Percentiles rank a stretch among this genome's conserved stretches.
phyloP scores from a whole-genome alignment of 768 basidiomycete species.

The Auricularia auricula-judae region DNA sequence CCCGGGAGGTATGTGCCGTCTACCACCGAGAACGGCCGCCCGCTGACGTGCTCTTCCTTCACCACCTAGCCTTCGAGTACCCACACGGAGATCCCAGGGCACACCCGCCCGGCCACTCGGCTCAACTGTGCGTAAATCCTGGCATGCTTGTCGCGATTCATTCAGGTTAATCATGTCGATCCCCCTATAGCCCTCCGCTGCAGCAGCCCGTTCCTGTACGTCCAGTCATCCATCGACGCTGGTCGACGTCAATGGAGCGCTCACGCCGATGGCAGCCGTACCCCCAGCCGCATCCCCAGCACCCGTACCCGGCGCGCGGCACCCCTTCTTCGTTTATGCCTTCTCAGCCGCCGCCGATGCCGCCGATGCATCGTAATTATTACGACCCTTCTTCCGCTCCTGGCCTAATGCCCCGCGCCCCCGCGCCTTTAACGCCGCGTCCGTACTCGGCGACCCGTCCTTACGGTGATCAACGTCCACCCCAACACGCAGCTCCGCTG shows the following conservation, averaged over 20 bases:
- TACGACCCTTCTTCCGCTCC: background rate
- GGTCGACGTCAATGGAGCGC: background rate
- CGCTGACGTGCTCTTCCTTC: background rate
- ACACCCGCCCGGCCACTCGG: background rate
- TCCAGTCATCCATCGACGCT: background rate
- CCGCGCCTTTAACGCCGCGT: background rate
- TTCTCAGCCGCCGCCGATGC: background rate
- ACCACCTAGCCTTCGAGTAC: background rate
- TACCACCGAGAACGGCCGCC: background rate
- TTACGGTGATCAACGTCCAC: background rate
- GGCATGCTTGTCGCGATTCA: background rate
- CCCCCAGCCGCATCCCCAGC: background rate
- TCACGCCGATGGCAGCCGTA: background rate
- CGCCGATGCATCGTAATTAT: background rate
- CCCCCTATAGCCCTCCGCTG: background rate
- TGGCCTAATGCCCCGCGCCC: background rate
- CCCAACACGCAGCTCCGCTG: background rate
- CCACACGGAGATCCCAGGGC: too few species aligned
- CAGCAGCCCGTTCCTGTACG: background rate
- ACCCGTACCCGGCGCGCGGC: background rate
- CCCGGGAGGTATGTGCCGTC: background rate
- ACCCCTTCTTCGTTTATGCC: background rate
- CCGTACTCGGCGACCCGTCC: background rate
- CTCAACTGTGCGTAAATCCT: background rate
- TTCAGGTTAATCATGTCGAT: background rate